Percentiles rank a stretch among this genome's conserved stretches.
Conservation (phyloP, 2,329 filamentous ascomycete genomes). For the Hymenotorrendiella dingleyae region DNA sequence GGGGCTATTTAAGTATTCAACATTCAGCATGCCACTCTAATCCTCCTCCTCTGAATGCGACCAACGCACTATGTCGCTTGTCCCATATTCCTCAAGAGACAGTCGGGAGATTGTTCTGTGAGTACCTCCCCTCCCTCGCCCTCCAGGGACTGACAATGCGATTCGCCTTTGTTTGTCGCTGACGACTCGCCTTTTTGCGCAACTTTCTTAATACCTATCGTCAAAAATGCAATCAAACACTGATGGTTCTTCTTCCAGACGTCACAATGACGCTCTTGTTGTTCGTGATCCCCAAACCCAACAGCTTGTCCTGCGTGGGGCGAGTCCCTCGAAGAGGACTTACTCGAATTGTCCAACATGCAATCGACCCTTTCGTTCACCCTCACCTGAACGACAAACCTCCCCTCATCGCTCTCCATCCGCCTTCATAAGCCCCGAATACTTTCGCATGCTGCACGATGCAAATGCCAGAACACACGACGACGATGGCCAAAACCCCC, state of each 20-base stretch:
- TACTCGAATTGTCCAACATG: constrained; percentile 67
- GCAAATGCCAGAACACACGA: constrained; percentile 35
- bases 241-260: constrained; percentile 45
- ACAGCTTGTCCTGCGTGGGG: constrained; percentile 73
- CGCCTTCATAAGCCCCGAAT: constrained; percentile 80
- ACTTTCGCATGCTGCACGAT: constrained; percentile 86
- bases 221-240: constrained; percentile 12
- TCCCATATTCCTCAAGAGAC: constrained; percentile 69
- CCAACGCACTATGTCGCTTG: constrained; percentile 53
- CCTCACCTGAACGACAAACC: constrained; percentile 41
- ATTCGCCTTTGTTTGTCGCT: not conserved
- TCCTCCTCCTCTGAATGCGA: no score
- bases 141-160: no score
- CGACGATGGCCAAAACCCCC: constrained; percentile 36
- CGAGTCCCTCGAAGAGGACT: no score
- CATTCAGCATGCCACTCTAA: no score
- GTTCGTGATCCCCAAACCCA: constrained; percentile 81
- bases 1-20: no score
- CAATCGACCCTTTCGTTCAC: constrained; percentile 36
- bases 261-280: constrained; percentile 87
- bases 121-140: constrained; percentile 32
- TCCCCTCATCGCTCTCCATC: constrained; percentile 38
- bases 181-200: not conserved
- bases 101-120: constrained; percentile 77
- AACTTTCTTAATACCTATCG: constrained; percentile 1